Percentiles rank a stretch among this genome's conserved stretches.
Evolutionary conservation across 2,329 filamentous ascomycete genomes (phyloP).

Genomic region (Xylariomycetidae sp.): DNA sequence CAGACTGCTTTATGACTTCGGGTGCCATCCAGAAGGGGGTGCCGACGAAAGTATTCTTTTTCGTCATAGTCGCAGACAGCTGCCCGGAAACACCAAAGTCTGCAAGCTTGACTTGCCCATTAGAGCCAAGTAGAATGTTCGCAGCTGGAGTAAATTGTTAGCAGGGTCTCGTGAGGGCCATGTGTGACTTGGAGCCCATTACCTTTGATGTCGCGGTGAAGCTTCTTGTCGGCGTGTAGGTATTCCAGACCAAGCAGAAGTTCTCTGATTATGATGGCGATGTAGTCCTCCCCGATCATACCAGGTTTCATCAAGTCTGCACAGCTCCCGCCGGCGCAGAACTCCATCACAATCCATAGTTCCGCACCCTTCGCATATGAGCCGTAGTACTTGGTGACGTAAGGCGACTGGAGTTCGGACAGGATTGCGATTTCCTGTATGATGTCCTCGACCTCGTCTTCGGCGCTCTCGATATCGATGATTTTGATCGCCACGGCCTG

Average conservation of each 20-base stretch:
- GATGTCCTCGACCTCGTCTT: slow-evolving; percentile 98
- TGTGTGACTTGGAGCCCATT: slow-evolving; percentile 9
- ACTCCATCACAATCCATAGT: slow-evolving; percentile 99
- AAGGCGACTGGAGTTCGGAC: slow-evolving; percentile 90
- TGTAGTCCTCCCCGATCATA: slow-evolving; percentile 87
- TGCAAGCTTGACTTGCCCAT: slow-evolving; percentile 92
- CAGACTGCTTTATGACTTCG: slow-evolving; percentile 96
- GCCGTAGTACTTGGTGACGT: slow-evolving; percentile 96
- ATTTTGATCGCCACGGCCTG: slow-evolving; percentile 96
- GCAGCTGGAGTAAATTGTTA: slow-evolving; percentile 55
- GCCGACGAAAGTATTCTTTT: slow-evolving; percentile 98
- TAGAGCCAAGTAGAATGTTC: slow-evolving; percentile 82
- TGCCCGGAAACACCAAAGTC: slow-evolving; percentile 97
- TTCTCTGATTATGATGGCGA: slow-evolving; percentile 90
- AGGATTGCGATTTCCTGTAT: slow-evolving; percentile 98
- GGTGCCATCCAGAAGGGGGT: slow-evolving; percentile 99
- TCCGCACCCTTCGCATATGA: slow-evolving; percentile 94
- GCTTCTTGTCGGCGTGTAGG: slow-evolving; percentile 88
- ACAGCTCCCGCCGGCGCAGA: slow-evolving; percentile 93
- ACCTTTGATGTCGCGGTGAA: slow-evolving; percentile 96
- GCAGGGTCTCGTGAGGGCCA: slow-evolving; percentile 2
- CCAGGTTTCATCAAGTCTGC: slow-evolving; percentile 94
- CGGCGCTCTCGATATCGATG: slow-evolving; percentile 97
- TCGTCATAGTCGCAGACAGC: slow-evolving; percentile 95
- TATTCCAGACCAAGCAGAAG: slow-evolving; percentile 87